Evolutionary conservation across 768 basidiomycete species (phyloP).

Genomic region (Collybia sordida): DNA sequence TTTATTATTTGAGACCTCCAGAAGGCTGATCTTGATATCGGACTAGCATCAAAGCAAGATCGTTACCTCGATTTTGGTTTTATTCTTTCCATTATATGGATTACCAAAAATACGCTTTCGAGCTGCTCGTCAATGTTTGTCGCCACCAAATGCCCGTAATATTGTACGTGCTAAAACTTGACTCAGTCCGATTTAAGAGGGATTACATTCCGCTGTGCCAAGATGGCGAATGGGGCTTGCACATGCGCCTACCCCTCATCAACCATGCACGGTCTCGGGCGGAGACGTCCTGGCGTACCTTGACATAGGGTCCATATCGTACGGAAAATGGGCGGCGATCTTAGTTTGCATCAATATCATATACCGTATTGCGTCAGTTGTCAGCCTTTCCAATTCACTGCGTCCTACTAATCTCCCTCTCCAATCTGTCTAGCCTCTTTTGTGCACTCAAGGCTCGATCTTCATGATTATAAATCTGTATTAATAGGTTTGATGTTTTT

Average conservation of each 20-base stretch:
- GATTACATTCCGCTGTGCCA: conserved; percentile 41
- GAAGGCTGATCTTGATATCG: conserved; percentile 5
- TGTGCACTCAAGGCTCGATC: neutral
- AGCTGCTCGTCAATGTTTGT: conserved; percentile 35
- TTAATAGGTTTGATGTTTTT: neutral
- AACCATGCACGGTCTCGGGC: conserved; percentile 48
- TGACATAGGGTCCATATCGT: conserved; percentile 41
- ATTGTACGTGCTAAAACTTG: conserved; percentile 17
- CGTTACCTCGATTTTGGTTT: conserved; percentile 59
- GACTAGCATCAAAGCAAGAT: conserved; percentile 49
- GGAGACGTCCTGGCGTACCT: conserved; percentile 49
- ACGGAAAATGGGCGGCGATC: conserved; percentile 45
- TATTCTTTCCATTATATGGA: conserved; percentile 58
- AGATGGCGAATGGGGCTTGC: conserved; percentile 32
- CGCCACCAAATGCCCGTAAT: neutral
- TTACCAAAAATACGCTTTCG: conserved; percentile 46
- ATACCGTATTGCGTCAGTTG: conserved; percentile 40
- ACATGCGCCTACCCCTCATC: conserved; percentile 52
- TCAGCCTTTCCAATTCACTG: neutral
- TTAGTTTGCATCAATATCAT: conserved; percentile 44
- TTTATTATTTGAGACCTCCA: neutral
- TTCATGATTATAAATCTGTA: neutral
- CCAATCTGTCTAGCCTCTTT: neutral
- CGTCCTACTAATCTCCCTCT: neutral
- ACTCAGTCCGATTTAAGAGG: conserved; percentile 49